Base-by-base conservation (phyloP, 2,329 filamentous ascomycete species). In the Exophiala bonariae region DNA sequence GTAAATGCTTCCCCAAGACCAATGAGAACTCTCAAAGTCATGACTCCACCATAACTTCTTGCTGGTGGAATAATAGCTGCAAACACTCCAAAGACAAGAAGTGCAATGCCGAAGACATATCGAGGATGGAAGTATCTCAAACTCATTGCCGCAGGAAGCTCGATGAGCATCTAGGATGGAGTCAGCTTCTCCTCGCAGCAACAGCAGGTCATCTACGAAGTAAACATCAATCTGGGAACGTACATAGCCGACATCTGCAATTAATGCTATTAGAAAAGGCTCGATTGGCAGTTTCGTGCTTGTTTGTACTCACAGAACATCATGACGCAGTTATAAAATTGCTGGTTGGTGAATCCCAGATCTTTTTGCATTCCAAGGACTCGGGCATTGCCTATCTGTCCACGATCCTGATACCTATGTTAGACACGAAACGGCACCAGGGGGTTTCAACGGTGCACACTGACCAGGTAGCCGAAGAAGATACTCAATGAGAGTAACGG, bases 271-370 rank as follows among this genome's bases (percentile, higher is more conserved):
- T 26, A 26, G 23, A 6, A 6, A 11, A 6, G 6, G 23, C 23
- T 26, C 6, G 6, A 6, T 26, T 6, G 6, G 11, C 23, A 6
- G 6, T 26, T 26, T 26, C 6, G 23, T 6, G 23, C 6, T 11
- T 6, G 6, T 26, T 26, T 10, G 20, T 17, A 37, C 38, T 34
- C 14, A 47, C 44, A 47, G 44, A 47, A 47, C 38, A 47, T 47
- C 44, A 42, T 47, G n/a, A 47, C 14, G 32, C 44, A 47, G 38
- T 47, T 47, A 31, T 42, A 47, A 17, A 47, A 47, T 38, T 47
- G 28, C 16, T 47, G 19, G n/a, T 9, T 14, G 14, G 28, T 41
- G 13, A 42, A 37, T 14, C 16, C 18, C 6, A 47, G 38, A n/a
- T 47, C 44, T 13, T 11, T 37, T 20, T 47, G 38, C 13, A 47